phyloP scores from a whole-genome alignment of 495 filamentous ascomycete species.

The Penicillium maclennaniae region DNA sequence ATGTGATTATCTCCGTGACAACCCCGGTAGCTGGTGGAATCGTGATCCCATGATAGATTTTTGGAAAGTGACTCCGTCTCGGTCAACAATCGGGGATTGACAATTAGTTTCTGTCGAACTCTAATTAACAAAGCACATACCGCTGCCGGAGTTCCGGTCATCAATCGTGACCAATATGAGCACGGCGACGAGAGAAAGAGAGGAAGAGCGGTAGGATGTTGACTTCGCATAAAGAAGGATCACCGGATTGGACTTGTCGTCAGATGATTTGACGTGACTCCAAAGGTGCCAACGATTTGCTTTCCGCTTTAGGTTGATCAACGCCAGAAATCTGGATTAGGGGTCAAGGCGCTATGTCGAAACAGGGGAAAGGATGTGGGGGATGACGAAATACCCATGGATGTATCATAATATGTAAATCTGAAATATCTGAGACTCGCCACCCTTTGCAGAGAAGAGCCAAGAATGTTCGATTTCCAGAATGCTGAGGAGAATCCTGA shows the following conservation, averaged over 20 bases:
- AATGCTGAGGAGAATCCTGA: conserved; percentile 11
- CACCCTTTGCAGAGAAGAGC: neutral
- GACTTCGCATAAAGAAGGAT: no score
- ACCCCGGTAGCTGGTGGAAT: no score
- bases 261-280: neutral
- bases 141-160: no score
- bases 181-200: no score
- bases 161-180: no score
- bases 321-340: neutral
- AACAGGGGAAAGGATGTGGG: neutral
- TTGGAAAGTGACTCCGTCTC: no score
- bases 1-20: no score
- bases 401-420: neutral
- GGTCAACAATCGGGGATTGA: no score
- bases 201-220: no score
- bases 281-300: neutral
- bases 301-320: neutral
- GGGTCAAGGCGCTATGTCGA: neutral
- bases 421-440: neutral
- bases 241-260: neutral
- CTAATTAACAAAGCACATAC: no score
- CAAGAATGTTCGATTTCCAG: conserved; percentile 12
- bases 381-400: neutral
- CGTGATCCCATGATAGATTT: no score
- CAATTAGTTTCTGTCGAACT: no score